Evolutionary conservation across 768 basidiomycete genomes (phyloP), one percentile per base, ranked within the genome.

Genomic region (Cystoderma amianthinum): DNA sequence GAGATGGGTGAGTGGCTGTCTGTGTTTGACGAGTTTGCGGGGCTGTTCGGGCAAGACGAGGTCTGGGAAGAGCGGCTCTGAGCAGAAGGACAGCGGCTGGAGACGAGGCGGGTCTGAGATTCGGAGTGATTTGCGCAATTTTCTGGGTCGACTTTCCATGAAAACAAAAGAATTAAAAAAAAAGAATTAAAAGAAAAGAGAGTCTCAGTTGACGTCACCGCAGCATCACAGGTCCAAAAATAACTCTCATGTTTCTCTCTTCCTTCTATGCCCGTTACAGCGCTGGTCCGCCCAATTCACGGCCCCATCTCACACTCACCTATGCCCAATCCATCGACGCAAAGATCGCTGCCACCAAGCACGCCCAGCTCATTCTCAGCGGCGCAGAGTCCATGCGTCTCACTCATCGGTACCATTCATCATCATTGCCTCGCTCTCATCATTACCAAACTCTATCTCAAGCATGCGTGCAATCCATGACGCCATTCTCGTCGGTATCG

Each of bases 391-490:
- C 86, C 59, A 84, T 94, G 82, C 48, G 76, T 32, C 90, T 99
- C 85, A 98, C 95, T 9, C 95, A 98, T 60, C 87, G 88, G 93
- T 91, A 53, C 47, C 73, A 49, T 35, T 44, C 20, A n/a, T 17
- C 18, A 13, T 30, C 7, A 43, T 16, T 22, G 17, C 23, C 18
- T 41, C 41, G 32, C 13, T 21, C 20, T 15, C 7, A 24, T 22
- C 13, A 38, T 19, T 32, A 21, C n/a, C 25, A 15, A n/a, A 24
- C 13, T 32, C 38, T 39, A 37, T 34, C 51, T 23, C 9, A 28
- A 95, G 93, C 82, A 80, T 98, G 78, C 71, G 95, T 47, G 72
- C 89, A 0, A 77, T 90, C 73, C 95, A 98, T 61, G 90, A 96
- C 52, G 92, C 76, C 6, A 97, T 99, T 45, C 64, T 99, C 11